Evolutionary conservation across 2,329 filamentous ascomycete genomes (phyloP).

Genomic region (Pseudogymnoascus sp.): DNA sequence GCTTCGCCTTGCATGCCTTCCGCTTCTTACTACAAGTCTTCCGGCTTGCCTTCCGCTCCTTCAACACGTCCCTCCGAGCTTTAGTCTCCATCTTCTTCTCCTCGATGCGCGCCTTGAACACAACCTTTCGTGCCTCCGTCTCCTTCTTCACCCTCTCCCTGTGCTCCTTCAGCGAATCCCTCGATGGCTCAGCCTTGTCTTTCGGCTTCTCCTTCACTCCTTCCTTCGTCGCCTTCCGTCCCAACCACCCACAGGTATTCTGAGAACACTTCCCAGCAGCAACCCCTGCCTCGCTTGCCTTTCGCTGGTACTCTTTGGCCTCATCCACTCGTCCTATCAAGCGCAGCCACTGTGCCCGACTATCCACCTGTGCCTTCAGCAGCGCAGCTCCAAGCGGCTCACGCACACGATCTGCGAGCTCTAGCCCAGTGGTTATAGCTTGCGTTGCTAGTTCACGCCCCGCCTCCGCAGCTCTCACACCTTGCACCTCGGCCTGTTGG

Average conservation of each 20-base stretch:
- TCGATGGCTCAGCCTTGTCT: neutral
- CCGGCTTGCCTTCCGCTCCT: neutral
- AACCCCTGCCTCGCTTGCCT: conserved; percentile 33
- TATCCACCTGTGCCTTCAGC: conserved; percentile 46
- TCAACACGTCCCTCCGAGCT: neutral
- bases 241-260: neutral
- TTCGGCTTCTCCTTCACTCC: neutral
- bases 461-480: neutral
- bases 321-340: conserved; percentile 42
- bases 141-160: neutral
- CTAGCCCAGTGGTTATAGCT: neutral
- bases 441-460: neutral
- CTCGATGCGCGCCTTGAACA: neutral
- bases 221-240: neutral
- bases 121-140: neutral
- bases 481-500: conserved; percentile 22
- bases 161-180: neutral
- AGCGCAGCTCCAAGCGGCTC: conserved; percentile 39
- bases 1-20: neutral
- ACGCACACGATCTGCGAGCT: conserved; percentile 14
- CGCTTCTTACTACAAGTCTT: neutral
- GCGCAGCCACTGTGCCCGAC: conserved; percentile 50
- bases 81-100: neutral
- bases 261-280: neutral
- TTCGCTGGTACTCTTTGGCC: conserved; percentile 38